phyloP scores from a whole-genome alignment of 306 rosid genomes.

The Geum urbanum region DNA sequence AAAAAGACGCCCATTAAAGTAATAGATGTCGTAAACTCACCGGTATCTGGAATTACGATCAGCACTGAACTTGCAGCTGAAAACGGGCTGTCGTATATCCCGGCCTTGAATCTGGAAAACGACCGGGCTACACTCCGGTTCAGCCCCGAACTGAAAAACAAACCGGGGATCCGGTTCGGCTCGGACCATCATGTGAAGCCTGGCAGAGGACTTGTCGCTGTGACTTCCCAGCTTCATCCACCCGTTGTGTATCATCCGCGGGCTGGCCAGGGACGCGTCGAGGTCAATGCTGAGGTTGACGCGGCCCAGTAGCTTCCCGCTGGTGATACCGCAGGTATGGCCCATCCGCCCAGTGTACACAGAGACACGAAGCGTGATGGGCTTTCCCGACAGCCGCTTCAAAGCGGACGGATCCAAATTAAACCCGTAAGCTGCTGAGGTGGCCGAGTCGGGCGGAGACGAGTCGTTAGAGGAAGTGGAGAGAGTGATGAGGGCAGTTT shows the following conservation, averaged over 20 bases:
- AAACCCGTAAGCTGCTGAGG: constrained; percentile 53
- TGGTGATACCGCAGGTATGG: constrained; percentile 48
- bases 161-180: constrained; percentile 86
- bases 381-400: constrained; percentile 46
- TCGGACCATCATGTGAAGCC: constrained; percentile 59
- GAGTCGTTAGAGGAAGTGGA: constrained; percentile 28
- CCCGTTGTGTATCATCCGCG: constrained; percentile 52
- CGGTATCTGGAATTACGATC: constrained; percentile 78
- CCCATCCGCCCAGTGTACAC: constrained; percentile 72
- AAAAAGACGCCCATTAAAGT: background rate
- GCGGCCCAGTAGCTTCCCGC: constrained; percentile 68
- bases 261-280: constrained; percentile 18
- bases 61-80: constrained; percentile 88
- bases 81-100: constrained; percentile 78
- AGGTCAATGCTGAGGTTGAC: constrained; percentile 38
- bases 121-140: constrained; percentile 95
- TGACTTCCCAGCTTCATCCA: constrained; percentile 61
- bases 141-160: constrained; percentile 84
- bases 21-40: constrained; percentile 26
- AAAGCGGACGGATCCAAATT: constrained; percentile 51
- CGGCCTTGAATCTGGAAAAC: constrained; percentile 76
- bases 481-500: constrained; percentile 65
- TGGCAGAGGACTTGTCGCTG: constrained; percentile 34
- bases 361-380: constrained; percentile 45
- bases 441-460: constrained; percentile 39